Percentiles rank a stretch among this genome's conserved stretches.
phyloP scores from a whole-genome alignment of 768 basidiomycete species.

The Lentinus brumalis region DNA sequence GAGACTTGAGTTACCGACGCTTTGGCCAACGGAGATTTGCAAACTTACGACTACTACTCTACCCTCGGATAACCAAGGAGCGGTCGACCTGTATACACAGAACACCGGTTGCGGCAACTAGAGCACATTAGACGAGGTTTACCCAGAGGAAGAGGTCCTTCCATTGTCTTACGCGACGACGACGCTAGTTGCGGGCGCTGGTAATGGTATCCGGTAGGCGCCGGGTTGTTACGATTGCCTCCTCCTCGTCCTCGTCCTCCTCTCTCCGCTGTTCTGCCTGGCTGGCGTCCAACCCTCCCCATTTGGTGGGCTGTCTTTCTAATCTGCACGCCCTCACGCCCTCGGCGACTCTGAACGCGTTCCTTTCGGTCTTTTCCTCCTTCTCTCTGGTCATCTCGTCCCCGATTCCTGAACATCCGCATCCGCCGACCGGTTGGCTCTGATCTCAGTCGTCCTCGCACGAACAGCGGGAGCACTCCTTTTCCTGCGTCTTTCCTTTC shows the following conservation, averaged over 20 bases:
- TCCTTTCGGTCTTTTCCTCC: conserved; percentile 25
- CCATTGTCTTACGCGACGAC: conserved; percentile 12
- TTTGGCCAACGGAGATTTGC: neutral
- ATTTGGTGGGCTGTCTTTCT: conserved; percentile 18
- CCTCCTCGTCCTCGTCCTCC: conserved; percentile 16
- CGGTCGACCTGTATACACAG: neutral
- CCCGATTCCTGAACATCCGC: conserved; percentile 1
- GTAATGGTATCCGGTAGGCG: neutral
- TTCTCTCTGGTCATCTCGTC: conserved; percentile 16
- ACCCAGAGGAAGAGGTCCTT: neutral
- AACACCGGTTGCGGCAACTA: too few relatives aligned
- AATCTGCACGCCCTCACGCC: conserved; percentile 13
- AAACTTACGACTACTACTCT: neutral
- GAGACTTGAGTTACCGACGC: too few relatives aligned
- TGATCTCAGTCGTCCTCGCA: conserved; percentile 16
- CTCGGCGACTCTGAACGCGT: conserved; percentile 29
- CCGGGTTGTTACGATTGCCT: conserved; percentile 13
- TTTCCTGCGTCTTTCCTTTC: conserved; percentile 13
- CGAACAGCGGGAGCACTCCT: conserved; percentile 20
- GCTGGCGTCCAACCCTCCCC: conserved; percentile 24
- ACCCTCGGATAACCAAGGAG: neutral
- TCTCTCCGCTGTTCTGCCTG: conserved; percentile 26
- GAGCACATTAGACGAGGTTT: neutral
- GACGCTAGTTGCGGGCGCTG: conserved; percentile 13
- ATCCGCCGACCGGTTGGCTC: conserved; percentile 16